Percentiles rank a stretch among this genome's conserved stretches.
phyloP scores from a whole-genome alignment of 2,329 filamentous ascomycete genomes.

The Geoglossum cookeanum region DNA sequence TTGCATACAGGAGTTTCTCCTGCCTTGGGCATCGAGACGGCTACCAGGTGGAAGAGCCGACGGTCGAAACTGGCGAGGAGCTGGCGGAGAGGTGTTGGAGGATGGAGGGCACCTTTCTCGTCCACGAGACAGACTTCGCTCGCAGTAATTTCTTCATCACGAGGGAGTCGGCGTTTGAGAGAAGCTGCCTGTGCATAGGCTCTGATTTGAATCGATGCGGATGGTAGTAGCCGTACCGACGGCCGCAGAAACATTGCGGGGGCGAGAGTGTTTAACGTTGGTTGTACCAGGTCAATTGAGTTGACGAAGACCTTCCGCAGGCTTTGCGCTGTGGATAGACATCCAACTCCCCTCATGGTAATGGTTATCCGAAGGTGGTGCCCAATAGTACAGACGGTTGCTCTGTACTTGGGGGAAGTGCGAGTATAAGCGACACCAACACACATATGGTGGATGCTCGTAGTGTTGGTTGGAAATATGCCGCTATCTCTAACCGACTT shows the following conservation, averaged over 20 bases:
- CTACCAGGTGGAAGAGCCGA: neutral
- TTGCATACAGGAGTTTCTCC: slow-evolving; percentile 1
- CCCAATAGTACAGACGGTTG: too few species aligned
- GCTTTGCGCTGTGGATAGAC: neutral
- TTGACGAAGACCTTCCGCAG: neutral
- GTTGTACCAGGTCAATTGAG: neutral
- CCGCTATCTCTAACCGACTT: too few species aligned
- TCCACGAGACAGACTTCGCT: slow-evolving; percentile 3
- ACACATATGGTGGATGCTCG: too few species aligned
- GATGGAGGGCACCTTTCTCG: neutral
- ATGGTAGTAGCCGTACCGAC: neutral
- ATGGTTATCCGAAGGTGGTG: too few species aligned
- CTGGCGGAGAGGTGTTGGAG: neutral
- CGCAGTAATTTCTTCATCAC: slow-evolving; percentile 3
- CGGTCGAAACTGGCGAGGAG: slow-evolving; percentile 2
- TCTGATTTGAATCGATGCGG: neutral
- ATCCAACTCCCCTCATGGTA: neutral
- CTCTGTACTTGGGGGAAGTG: too few species aligned
- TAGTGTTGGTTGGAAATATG: too few species aligned
- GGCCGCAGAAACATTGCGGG: neutral
- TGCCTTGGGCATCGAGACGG: neutral
- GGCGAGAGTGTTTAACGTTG: neutral
- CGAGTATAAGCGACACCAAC: too few species aligned
- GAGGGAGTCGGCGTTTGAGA: neutral
- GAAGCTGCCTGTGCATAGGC: neutral